Evolutionary conservation across 2,329 filamentous ascomycete species (phyloP), one percentile per base, ranked within the genome.

Genomic region (Trichophyton verrucosum): DNA sequence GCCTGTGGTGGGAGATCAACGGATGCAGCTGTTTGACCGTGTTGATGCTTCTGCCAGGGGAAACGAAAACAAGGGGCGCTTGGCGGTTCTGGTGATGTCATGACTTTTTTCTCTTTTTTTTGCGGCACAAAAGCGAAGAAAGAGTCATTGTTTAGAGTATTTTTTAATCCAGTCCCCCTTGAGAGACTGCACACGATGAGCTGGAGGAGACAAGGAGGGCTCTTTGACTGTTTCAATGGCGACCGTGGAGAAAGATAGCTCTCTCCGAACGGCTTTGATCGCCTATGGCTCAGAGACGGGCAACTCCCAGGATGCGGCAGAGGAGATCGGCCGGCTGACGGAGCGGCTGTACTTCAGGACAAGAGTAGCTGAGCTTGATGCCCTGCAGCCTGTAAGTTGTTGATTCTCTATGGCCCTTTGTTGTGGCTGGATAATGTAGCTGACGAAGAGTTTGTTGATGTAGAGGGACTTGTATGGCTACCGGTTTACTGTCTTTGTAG

Each of bases 201-300:
- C 22, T 13, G 49, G 22, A 33, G 9, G n/a, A 13, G 46, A 60
- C 44, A 51, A 13, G 53, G 40, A 11, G 20, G 3, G 9, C 5
- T 11, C 9, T 42, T 53, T 6, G 9, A 42, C 17, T 15, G 11
- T 15, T 36, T 17, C 46, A 46, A 63, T 63, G 58, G 59, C 62
- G 38, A 55, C 40, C 40, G 46, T 17, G 42, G 51, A 59, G 33
- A 24, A 55, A 57, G 51, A 61, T 40, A 11, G 30, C 17, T 24
- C 22, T 33, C 58, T 57, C 58, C 61, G 60, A 60, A 63, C 65
- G 64, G 83, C 81, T 58, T 82, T 95, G 66, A 80, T 99, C 61
- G 81, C 95, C 38, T 99, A 96, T 75, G 94, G 90, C 60, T 95
- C 92, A 44, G 94, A 99, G 77, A 97, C 91, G 22, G 94, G 94